These are phyloP conservation scores for Rhizopus arrhizus DNA, from an alignment of 371 early-diverging fungal species.

Conservation along the genomic window DNA sequence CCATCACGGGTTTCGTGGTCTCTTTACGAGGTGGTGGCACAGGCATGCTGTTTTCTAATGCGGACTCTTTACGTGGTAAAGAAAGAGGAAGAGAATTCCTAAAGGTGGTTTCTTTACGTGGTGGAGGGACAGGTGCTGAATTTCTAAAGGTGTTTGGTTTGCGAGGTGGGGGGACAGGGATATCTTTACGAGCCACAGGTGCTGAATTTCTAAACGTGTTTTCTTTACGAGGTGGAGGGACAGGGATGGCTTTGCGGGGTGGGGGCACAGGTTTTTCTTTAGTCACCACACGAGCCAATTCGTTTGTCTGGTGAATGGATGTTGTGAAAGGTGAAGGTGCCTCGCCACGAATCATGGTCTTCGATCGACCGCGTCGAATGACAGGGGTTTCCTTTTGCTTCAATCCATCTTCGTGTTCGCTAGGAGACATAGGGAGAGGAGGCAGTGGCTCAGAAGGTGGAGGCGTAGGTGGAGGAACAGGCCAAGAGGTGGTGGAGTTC, in stretches of 20 bases:
- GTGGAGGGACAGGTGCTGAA: neutral
- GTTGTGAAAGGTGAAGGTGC: slow-evolving; percentile 20
- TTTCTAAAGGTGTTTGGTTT: neutral
- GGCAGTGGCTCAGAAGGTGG: slow-evolving; percentile 40
- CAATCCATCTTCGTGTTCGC: neutral
- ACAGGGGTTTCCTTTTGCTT: slow-evolving; percentile 6
- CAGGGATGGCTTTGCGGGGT: neutral
- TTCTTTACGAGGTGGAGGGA: slow-evolving; percentile 14
- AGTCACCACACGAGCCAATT: slow-evolving; percentile 17
- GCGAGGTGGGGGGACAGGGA: slow-evolving; percentile 12
- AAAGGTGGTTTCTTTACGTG: no score
- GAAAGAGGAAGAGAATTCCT: slow-evolving; percentile 1
- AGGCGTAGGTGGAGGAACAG: slow-evolving; percentile 37
- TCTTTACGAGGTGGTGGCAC: slow-evolving; percentile 3
- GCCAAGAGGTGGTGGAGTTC: slow-evolving; percentile 20
- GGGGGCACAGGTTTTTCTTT: slow-evolving; percentile 6
- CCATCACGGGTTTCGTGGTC: neutral
- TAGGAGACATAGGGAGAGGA: slow-evolving; percentile 22
- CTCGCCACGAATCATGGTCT: slow-evolving; percentile 21
- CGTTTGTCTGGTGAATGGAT: slow-evolving; percentile 20
- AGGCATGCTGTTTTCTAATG: neutral
- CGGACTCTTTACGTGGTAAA: slow-evolving; percentile 2
- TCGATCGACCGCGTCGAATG: slow-evolving; percentile 25
- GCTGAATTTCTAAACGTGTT: neutral
- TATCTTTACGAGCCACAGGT: neutral